phyloP scores from a whole-genome alignment of 192 early-diverging fungal genomes.

The Geranomyces michiganensis region DNA sequence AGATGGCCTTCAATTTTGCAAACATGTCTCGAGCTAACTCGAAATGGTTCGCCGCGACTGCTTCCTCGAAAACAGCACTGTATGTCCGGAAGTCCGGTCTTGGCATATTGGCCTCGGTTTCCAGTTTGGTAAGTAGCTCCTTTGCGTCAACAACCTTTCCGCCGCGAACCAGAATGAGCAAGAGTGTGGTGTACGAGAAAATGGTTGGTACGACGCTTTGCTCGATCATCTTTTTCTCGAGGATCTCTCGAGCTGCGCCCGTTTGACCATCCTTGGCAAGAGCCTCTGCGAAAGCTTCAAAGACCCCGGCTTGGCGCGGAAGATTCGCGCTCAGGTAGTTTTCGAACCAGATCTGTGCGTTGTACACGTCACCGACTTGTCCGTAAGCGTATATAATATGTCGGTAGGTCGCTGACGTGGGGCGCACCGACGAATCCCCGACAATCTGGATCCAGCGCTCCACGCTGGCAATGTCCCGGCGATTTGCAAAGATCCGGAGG shows the following conservation, averaged over 20 bases:
- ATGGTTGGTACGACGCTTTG: neutral
- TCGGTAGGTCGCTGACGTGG: neutral
- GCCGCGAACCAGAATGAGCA: neutral
- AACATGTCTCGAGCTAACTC: neutral
- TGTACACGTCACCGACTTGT: slow-evolving; percentile 1
- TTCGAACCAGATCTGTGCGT: slow-evolving; percentile 17
- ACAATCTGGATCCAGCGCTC: slow-evolving; percentile 16
- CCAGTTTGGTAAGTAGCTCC: neutral
- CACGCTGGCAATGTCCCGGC: slow-evolving; percentile 7
- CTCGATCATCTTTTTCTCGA: slow-evolving; percentile 14
- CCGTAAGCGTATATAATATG: slow-evolving; percentile 5
- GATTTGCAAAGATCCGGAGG: slow-evolving; percentile 2
- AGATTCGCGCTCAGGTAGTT: slow-evolving; percentile 8
- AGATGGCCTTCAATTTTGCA: neutral
- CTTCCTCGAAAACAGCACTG: neutral
- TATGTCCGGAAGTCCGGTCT: slow-evolving; percentile 2
- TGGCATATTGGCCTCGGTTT: neutral
- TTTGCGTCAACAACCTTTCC: neutral
- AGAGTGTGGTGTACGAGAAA: neutral
- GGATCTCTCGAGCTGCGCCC: slow-evolving; percentile 1
- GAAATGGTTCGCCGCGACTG: neutral
- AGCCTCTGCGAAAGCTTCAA: slow-evolving; percentile 13
- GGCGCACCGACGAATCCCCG: neutral
- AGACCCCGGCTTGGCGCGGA: neutral
- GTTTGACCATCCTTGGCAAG: neutral